These are phyloP conservation scores for Strigomonas culicis DNA, from an alignment of 208 protist genomes.

Conservation along the genomic window DNA sequence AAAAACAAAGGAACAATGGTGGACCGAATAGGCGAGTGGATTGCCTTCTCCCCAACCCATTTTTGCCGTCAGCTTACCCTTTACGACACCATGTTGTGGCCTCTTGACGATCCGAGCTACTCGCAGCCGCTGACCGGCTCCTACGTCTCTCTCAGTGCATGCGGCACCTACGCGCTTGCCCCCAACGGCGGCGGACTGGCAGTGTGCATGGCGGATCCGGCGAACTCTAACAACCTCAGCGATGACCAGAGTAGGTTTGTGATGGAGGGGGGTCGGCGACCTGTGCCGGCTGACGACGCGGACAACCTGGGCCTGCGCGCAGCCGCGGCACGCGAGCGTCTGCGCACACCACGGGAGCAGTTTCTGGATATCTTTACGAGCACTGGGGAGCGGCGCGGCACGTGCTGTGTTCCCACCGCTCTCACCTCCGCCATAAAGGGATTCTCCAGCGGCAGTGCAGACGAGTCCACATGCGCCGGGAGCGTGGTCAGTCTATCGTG, in stretches of 20 bases:
- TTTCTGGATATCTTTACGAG: slow-evolving; percentile 31
- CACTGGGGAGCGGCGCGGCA: slow-evolving; percentile 26
- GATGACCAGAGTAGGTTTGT: not conserved
- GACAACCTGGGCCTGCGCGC: not conserved
- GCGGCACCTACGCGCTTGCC: not conserved
- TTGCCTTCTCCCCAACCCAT: slow-evolving; percentile 30
- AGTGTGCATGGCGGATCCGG: not conserved
- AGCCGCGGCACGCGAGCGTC: too few relatives aligned
- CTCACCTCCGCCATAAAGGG: slow-evolving; percentile 10
- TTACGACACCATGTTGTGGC: slow-evolving; percentile 33
- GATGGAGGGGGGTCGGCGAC: not conserved
- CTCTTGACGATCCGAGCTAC: not conserved
- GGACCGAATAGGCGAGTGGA: slow-evolving; percentile 48
- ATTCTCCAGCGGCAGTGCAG: too few relatives aligned
- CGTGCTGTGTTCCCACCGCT: slow-evolving; percentile 11
- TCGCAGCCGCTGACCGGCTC: not conserved
- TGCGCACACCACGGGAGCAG: not conserved
- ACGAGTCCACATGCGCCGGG: not conserved
- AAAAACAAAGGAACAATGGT: slow-evolving; percentile 18
- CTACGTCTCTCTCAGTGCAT: too few relatives aligned
- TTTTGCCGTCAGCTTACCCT: slow-evolving; percentile 38
- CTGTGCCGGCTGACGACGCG: not conserved
- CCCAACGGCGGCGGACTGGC: slow-evolving; percentile 5
- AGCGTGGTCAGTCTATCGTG: slow-evolving; percentile 15
- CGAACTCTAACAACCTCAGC: too few relatives aligned